phyloP scores from a whole-genome alignment of 805 yeast species.

The Candida bentonensis region DNA sequence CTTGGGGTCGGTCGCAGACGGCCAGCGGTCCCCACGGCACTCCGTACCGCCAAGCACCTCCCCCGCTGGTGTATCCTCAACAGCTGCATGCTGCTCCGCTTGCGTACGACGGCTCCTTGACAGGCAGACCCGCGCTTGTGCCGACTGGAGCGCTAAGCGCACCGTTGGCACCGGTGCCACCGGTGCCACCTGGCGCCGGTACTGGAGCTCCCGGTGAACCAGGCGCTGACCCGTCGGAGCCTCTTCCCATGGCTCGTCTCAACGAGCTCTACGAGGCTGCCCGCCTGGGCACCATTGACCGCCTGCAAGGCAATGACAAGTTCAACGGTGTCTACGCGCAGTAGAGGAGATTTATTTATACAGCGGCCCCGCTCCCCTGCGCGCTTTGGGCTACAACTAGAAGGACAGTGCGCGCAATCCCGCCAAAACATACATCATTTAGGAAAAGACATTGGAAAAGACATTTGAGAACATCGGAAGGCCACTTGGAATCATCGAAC shows the following conservation, averaged over 20 bases:
- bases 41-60: slow-evolving; percentile 21
- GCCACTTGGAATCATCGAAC: no score
- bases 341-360: slow-evolving; percentile 10
- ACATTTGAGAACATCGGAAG: no score
- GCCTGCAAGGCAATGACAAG: slow-evolving; percentile 34
- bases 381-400: no score
- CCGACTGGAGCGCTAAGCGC: neutral
- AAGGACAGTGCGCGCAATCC: no score
- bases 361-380: neutral
- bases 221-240: slow-evolving; percentile 22
- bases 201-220: slow-evolving; percentile 14
- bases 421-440: no score
- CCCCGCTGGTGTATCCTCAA: slow-evolving; percentile 22
- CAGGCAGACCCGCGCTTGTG: neutral
- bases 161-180: neutral
- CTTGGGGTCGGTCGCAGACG: slow-evolving; percentile 67
- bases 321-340: slow-evolving; percentile 29
- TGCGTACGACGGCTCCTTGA: slow-evolving; percentile 12
- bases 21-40: slow-evolving; percentile 16
- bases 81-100: slow-evolving; percentile 20
- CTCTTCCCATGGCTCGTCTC: slow-evolving; percentile 27
- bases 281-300: slow-evolving; percentile 40
- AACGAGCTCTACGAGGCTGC: slow-evolving; percentile 42
- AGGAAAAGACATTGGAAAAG: no score
- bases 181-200: neutral